phyloP scores from a whole-genome alignment of 2,329 filamentous ascomycete species.

The Cercospora zeae-maydis region DNA sequence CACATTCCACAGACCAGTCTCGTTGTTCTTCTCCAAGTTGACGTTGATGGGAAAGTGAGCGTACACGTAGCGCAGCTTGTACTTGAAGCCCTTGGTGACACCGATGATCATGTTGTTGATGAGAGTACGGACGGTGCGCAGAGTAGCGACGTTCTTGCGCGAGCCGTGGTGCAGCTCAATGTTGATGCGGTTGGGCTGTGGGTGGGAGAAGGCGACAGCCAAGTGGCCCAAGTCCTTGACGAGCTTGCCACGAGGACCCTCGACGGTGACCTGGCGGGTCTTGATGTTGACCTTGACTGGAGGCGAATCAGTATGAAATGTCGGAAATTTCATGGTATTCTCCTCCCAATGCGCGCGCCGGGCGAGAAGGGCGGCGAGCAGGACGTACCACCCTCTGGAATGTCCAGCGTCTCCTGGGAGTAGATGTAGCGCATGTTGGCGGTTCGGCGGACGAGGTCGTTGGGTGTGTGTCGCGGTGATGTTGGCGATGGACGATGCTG shows the following conservation, averaged over 20 bases:
- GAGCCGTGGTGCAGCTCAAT: constrained; percentile 98
- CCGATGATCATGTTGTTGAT: constrained; percentile 99
- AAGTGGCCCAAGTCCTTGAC: constrained; percentile 95
- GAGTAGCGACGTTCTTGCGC: constrained; percentile 96
- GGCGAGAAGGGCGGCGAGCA: constrained; percentile 7
- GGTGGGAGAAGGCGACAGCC: constrained; percentile 89
- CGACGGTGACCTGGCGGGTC: constrained; percentile 92
- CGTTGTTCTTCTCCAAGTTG: constrained; percentile 93
- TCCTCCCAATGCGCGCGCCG: constrained; percentile 7
- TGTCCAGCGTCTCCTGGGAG: constrained; percentile 89
- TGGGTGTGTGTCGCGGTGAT: constrained; percentile 5
- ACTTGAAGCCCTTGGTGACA: constrained; percentile 99
- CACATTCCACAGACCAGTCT: constrained; percentile 83
- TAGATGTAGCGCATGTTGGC: constrained; percentile 99
- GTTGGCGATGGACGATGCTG: constrained; percentile 5
- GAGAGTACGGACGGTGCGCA: constrained; percentile 95
- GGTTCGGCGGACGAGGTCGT: background rate
- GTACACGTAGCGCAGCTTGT: constrained; percentile 99
- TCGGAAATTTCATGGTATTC: background rate
- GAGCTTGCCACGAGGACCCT: constrained; percentile 96
- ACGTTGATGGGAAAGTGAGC: constrained; percentile 99
- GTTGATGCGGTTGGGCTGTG: constrained; percentile 80
- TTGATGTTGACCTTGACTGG: constrained; percentile 98
- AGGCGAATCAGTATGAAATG: background rate
- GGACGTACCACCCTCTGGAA: constrained; percentile 92